Evolutionary conservation across 2,329 filamentous ascomycete species (phyloP).

Genomic region (Bipolaris victoriae): DNA sequence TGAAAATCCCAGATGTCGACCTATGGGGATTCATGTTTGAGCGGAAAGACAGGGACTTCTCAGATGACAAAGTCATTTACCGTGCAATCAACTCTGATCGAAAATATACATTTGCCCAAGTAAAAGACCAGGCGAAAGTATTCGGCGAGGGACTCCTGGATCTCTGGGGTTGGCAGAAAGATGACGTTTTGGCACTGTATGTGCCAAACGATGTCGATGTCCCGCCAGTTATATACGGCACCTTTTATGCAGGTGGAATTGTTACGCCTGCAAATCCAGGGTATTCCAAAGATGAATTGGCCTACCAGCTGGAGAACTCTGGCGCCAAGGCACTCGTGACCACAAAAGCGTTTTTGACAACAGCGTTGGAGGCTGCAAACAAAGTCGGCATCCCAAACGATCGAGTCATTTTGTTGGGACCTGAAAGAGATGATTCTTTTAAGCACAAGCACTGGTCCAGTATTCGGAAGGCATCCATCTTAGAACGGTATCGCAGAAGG

Average conservation of each 20-base stretch:
- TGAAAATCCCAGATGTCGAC: slow-evolving; percentile 28
- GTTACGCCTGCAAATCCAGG: slow-evolving; percentile 83
- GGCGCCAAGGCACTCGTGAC: slow-evolving; percentile 77
- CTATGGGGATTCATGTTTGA: slow-evolving; percentile 35
- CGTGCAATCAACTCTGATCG: slow-evolving; percentile 26
- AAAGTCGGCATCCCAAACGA: slow-evolving; percentile 71
- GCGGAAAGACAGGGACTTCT: slow-evolving; percentile 28
- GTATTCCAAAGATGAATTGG: slow-evolving; percentile 81
- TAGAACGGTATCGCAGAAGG: slow-evolving; percentile 64
- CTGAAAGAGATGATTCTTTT: slow-evolving; percentile 63
- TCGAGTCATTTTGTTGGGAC: slow-evolving; percentile 76
- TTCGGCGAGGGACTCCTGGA: slow-evolving; percentile 81
- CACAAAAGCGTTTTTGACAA: slow-evolving; percentile 67
- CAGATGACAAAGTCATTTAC: slow-evolving; percentile 35
- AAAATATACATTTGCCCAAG: slow-evolving; percentile 70
- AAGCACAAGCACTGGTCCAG: slow-evolving; percentile 73
- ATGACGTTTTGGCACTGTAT: slow-evolving; percentile 81
- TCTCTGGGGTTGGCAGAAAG: slow-evolving; percentile 76
- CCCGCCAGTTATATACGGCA: slow-evolving; percentile 74
- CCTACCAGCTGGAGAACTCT: slow-evolving; percentile 80
- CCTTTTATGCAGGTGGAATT: slow-evolving; percentile 80
- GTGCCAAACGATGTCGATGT: slow-evolving; percentile 86
- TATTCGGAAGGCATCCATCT: slow-evolving; percentile 67
- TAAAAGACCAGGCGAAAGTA: slow-evolving; percentile 67
- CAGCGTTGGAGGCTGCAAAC: slow-evolving; percentile 70